These are phyloP conservation scores for Corymbia maculata DNA, from an alignment of 345 rosid species.

Conservation along the genomic window DNA sequence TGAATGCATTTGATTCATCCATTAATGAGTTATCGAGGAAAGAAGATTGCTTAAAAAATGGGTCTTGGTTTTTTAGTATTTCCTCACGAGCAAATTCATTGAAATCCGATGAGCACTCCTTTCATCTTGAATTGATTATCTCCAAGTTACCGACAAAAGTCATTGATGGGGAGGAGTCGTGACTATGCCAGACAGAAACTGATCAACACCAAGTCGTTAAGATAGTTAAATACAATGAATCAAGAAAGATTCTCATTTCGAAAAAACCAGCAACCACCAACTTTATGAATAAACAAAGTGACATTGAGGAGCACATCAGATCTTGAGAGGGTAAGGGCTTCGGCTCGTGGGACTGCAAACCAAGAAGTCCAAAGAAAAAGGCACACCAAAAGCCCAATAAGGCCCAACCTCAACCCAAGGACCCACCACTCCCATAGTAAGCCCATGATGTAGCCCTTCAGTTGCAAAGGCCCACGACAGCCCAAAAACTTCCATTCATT, in stretches of 20 bases:
- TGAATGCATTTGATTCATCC: fast-evolving
- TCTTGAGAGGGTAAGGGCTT: not conserved
- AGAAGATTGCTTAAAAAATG: not conserved
- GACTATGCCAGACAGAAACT: not conserved
- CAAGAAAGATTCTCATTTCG: not conserved
- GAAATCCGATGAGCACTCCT: not conserved
- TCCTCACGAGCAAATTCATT: not conserved
- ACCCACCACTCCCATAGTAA: not conserved
- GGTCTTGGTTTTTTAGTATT: not conserved
- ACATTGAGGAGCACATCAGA: not conserved
- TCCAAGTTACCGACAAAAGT: not conserved
- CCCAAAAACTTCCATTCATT: not conserved
- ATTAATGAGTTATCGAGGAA: not conserved
- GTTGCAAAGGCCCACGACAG: not conserved
- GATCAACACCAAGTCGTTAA: not conserved
- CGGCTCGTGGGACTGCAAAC: not conserved
- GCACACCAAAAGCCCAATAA: not conserved
- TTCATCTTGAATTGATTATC: not conserved
- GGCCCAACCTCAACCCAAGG: not conserved
- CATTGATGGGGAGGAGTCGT: not conserved
- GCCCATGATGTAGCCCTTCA: not conserved
- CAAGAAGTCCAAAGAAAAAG: not conserved
- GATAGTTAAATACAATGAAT: not conserved
- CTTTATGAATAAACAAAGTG: not conserved
- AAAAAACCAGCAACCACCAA: not conserved